These are phyloP conservation scores for Marchantia polymorpha DNA, from an alignment of 225 moss, liverwort and hornwort species.

Conservation along the genomic window DNA sequence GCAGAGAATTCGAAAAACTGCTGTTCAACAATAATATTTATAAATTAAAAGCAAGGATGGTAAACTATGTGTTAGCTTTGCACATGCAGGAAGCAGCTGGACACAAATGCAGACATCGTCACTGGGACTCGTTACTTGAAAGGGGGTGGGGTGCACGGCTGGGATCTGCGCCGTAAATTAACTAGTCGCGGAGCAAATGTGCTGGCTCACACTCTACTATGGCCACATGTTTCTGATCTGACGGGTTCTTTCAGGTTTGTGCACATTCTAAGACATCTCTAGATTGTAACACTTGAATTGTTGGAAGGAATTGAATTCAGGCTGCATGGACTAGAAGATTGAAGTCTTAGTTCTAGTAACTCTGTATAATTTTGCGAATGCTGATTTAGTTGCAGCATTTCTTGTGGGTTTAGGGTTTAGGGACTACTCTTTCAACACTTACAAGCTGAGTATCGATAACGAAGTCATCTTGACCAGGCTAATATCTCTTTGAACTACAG, in stretches of 20 bases:
- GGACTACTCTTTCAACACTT: too few relatives aligned
- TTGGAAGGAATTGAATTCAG: not conserved
- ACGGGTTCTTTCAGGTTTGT: slow-evolving; percentile 82
- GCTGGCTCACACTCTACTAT: slow-evolving; percentile 76
- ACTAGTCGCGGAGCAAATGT: slow-evolving; percentile 92
- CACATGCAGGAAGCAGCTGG: slow-evolving; percentile 67
- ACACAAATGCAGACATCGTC: slow-evolving; percentile 84
- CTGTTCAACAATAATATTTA: too few relatives aligned
- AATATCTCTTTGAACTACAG: too few relatives aligned
- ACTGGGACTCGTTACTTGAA: slow-evolving; percentile 83
- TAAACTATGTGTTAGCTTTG: not conserved
- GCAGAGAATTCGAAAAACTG: not conserved
- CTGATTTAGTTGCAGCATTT: not conserved
- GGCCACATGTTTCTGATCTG: slow-evolving; percentile 82
- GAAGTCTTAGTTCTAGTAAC: not conserved
- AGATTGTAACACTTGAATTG: too few relatives aligned
- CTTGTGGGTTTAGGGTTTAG: not conserved
- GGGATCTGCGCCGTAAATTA: slow-evolving; percentile 79
- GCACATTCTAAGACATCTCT: not conserved
- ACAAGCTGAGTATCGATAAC: too few relatives aligned
- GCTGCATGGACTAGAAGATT: not conserved
- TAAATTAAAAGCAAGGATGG: not conserved
- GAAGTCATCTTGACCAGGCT: too few relatives aligned
- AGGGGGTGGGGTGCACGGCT: slow-evolving; percentile 75
- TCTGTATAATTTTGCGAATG: not conserved